phyloP scores from a whole-genome alignment of 352 stramenopile genomes.

The Thraustotheca clavata region DNA sequence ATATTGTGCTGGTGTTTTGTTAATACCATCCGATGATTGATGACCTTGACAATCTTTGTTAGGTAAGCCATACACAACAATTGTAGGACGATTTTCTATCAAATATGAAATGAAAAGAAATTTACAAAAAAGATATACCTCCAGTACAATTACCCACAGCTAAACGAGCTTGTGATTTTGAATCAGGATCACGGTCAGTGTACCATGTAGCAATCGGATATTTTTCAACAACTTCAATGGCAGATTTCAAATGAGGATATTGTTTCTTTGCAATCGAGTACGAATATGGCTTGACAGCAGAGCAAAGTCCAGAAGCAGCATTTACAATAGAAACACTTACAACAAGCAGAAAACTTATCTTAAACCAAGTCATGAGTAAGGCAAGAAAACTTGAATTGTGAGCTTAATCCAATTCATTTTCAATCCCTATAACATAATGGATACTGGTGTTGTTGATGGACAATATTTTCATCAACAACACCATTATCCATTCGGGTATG shows the following conservation, averaged over 20 bases:
- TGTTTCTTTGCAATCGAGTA: constrained; percentile 24
- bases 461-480: too few species aligned
- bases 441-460: too few species aligned
- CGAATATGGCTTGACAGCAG: constrained; percentile 23
- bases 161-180: constrained; percentile 31
- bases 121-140: not conserved
- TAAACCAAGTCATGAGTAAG: too few species aligned
- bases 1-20: constrained; percentile 29
- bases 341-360: too few species aligned
- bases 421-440: too few species aligned
- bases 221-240: constrained; percentile 29
- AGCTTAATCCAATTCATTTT: too few species aligned
- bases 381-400: too few species aligned
- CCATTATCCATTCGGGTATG: too few species aligned
- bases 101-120: not conserved
- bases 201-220: constrained; percentile 56
- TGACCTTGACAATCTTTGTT: constrained; percentile 32
- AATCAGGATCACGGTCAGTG: constrained; percentile 32
- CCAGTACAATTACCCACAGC: constrained; percentile 22
- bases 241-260: constrained; percentile 32
- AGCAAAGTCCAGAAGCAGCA: constrained; percentile 7
- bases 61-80: constrained; percentile 31
- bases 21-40: constrained; percentile 25
- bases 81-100: constrained; percentile 13
- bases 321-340: too few species aligned